Conservation (phyloP, 192 early-diverging fungal species). For the Coemansia sp. region DNA sequence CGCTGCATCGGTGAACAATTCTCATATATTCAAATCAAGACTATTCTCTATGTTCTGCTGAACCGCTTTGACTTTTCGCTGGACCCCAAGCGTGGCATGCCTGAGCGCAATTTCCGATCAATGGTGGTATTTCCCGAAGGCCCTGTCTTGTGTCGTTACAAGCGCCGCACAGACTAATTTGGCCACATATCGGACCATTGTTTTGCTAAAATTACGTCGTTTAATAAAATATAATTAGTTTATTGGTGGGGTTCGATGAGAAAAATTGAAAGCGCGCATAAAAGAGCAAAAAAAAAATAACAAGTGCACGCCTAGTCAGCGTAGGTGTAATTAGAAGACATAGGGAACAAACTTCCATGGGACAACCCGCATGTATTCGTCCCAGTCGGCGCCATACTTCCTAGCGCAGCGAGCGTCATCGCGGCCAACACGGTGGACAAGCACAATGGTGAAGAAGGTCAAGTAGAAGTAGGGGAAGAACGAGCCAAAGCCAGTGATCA, state of each 20-base stretch:
- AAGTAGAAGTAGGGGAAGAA: conserved; percentile 94
- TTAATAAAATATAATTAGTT: not conserved
- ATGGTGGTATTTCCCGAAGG: conserved; percentile 89
- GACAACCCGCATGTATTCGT: conserved; percentile 81
- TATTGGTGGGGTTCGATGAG: not conserved
- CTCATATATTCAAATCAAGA: conserved; percentile 95
- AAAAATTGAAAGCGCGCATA: not conserved
- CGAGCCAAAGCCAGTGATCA: conserved; percentile 81
- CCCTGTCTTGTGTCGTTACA: conserved; percentile 61
- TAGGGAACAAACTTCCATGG: conserved; percentile 87
- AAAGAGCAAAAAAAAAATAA: not conserved
- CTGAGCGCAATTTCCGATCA: conserved; percentile 83
- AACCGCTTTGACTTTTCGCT: conserved; percentile 77
- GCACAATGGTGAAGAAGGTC: conserved; percentile 88
- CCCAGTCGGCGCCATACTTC: conserved; percentile 97
- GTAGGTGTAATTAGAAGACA: conserved; percentile 57
- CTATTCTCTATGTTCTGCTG: conserved; percentile 82
- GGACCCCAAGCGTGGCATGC: conserved; percentile 69
- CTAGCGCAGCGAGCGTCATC: conserved; percentile 86
- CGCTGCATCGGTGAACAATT: conserved; percentile 99
- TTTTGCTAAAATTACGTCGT: not conserved
- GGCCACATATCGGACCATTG: not conserved
- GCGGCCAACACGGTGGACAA: conserved; percentile 86
- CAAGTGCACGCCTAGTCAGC: conserved; percentile 7
- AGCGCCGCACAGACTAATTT: conserved; percentile 28